Evolutionary conservation across 2,329 filamentous ascomycete species (phyloP), one percentile per base, ranked within the genome.

Genomic region (Colletotrichum sp.): DNA sequence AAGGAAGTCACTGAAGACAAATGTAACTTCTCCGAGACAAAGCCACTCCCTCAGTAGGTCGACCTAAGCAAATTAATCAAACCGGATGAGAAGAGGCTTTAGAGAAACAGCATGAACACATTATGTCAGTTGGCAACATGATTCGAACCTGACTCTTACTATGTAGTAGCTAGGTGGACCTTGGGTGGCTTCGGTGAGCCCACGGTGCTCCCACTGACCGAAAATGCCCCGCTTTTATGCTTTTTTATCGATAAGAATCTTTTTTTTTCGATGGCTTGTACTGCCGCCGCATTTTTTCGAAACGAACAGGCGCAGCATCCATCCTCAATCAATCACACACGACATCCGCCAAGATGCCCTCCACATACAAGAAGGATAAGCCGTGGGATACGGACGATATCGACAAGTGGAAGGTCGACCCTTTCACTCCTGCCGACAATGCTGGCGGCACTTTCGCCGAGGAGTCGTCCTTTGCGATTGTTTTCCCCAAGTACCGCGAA

Each of bases 401-500:
- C 79, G 96, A 99, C 87, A 98, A 98, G 85, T 99, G 96, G 96
- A 96, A 96, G 92, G 88, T 96, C 81, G 96, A 98, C 52, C 87
- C 92, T 32, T 99, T 99, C 87, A 96, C 92, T 57, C 91, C 95
- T 65, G 92, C 95, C 79, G 94, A 99, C 87, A 99, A 99, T 86
- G 86, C 88, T 36, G 95, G 92, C 71, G 97, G 97, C 79, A 94
- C 94, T 24, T 98, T 99, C 84, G 91, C 93, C 69, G 96, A 99
- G 85, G 97, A 99, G 87, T 98, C 95, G 2, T 96, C 95, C 7
- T 99, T 99, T 84, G 90, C 89, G 79, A 94, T 92, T 0, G 88
- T 99, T 8, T 99, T 99, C 83, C 97, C 97, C 78, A 98, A 98
- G 86, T 99, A 99, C 86, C 94, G 97, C 82, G 97, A 99, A 89